Base-by-base conservation (phyloP, 768 basidiomycete genomes). In the Collybia nuda region DNA sequence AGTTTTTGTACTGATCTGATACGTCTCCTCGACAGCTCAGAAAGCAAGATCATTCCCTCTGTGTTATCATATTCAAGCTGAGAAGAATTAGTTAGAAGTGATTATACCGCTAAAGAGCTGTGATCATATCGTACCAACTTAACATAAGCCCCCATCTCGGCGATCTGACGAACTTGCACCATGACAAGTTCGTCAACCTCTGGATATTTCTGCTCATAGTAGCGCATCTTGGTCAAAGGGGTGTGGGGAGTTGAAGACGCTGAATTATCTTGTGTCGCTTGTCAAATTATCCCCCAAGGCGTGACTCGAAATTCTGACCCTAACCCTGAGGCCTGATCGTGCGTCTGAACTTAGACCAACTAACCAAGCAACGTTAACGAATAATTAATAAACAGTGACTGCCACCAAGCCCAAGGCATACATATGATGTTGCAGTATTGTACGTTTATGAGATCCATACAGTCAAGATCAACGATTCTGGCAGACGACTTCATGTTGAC, bases 81-180 rank as follows among this genome's bases (percentile, higher is more conserved):
- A 17, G 38, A 26, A 32, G 2, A 9, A 28, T 21, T 12, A 18
- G 17, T 44, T 11, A 52, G 28, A 3, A 3, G 24, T 46, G 26
- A 35, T 43, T 14, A 17, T 32, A 28, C 45, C 22, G 11, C 17
- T 23, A 22, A 19, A n/a, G 18, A 9, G n/a, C 14, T 11, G n/a
- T 15, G 44, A 36, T 4, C n/a, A 43, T 15, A 37, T 74, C 89
- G 59, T 57, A 96, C 95, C 59, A 99, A 79, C 65, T 98, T 98
- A 56, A 99, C 97, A 67, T 99, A 98, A 40, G 97, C 97, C 42
- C 97, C 97, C 96, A 98, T 99, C 70, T 99, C 96, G 46, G 94
- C 93, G 62, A 99, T 99, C 74, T 97, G 93, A 68, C 92, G 90
- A 56, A 99, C 97, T 66, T 98, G 95, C 11, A 99, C 97, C 96